Evolutionary conservation across 208 protist genomes (phyloP), one percentile per base, ranked within the genome.

Genomic region (Porcisia hertigi): DNA sequence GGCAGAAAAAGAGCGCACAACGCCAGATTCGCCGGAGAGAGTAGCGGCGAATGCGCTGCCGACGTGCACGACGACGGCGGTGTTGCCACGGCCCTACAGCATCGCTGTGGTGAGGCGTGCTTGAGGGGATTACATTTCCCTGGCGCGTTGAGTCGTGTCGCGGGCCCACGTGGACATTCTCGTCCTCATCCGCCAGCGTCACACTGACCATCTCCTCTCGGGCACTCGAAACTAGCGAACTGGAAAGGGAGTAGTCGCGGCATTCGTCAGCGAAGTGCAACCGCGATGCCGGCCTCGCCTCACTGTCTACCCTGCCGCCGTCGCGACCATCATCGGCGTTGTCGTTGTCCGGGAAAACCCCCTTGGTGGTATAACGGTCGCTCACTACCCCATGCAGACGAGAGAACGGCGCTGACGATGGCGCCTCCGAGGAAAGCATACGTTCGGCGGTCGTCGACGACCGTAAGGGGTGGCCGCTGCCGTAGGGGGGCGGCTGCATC

Each of bases 1-100:
- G 91, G 71, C 92, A 97, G 77, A 98, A 98, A 53, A 80, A 69
- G 16, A 76, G 74, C 49, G 94, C 92, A 25, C 83, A 92, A n/a
- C 53, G 71, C 79, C 93, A 94, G 60, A 98, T 88, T 53, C 87
- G 83, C 18, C 77, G 71, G 58, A 89, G 80, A 16, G 85, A 88
- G 77, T 97, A 97, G n/a, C 77, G 86, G 25, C 84, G 81, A 14
- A 93, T 52, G 3, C 80, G 80, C 54, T 89, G 82, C 12, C 79
- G 65, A 14, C 83, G 85, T n/a, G 84, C 81, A n/a, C 80, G 71
- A 57, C 73, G 67, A 20, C 57, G 62, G 30, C 55, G 72, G 47
- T 63, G 72, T 11, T 63, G 80, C 45, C 36, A 75, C 30, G 57
- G 64, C 45, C 65, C 6, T 36, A 25, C 66, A 0, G 34, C n/a